Evolutionary conservation across 2,329 filamentous ascomycete species (phyloP).

Genomic region (Penicillium decumbens): DNA sequence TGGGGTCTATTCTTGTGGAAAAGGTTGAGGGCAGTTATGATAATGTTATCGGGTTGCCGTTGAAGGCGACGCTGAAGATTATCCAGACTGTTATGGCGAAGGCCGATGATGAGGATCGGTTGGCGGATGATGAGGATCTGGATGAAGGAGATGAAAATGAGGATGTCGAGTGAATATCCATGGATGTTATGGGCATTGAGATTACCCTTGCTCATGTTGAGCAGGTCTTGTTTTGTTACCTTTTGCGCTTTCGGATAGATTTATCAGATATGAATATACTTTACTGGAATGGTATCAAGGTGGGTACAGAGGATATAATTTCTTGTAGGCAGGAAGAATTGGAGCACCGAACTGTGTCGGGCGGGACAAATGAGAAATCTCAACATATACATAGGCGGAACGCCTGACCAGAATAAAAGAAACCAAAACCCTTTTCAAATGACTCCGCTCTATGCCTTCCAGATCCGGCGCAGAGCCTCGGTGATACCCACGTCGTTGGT

Average conservation of each 20-base stretch:
- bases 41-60: conserved; percentile 87
- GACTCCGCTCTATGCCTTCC: conserved; percentile 60
- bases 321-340: conserved; percentile 14
- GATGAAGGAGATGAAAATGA: conserved; percentile 39
- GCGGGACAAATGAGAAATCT: conserved; percentile 23
- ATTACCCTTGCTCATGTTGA: not conserved
- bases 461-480: conserved; percentile 81
- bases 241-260: conserved; percentile 8
- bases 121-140: conserved; percentile 41
- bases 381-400: conserved; percentile 35
- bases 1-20: conserved; percentile 81
- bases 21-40: conserved; percentile 85
- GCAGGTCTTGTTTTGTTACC: not conserved
- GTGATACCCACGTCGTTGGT: conserved; percentile 96
- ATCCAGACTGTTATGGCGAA: conserved; percentile 84
- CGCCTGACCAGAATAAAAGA: conserved; percentile 29
- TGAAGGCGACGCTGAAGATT: conserved; percentile 70
- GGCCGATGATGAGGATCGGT: conserved; percentile 60
- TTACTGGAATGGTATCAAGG: not conserved
- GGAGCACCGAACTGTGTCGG: conserved; percentile 13
- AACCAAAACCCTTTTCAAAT: conserved; percentile 26
- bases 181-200: not conserved
- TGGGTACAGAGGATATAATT: conserved; percentile 13
- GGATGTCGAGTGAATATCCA: conserved; percentile 7
- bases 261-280: not conserved